These are phyloP conservation scores for Nitzschia inconspicua DNA, from an alignment of 108 stramenopile species.

Conservation along the genomic window DNA sequence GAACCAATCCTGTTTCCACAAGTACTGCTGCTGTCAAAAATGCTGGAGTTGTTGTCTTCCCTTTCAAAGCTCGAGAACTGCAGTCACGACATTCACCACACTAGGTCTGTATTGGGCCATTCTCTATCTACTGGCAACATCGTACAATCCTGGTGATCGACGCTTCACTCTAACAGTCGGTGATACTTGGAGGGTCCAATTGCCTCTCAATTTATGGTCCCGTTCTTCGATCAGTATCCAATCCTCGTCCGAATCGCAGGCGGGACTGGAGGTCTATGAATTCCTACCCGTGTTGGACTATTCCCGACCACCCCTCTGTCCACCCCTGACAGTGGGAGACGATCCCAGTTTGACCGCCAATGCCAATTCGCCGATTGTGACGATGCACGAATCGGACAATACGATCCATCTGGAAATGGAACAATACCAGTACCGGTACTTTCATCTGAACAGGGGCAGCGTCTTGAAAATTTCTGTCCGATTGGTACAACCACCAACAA, in stretches of 20 bases:
- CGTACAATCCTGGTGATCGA: background rate
- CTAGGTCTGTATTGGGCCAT: conserved; percentile 5
- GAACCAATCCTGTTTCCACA: too few species aligned
- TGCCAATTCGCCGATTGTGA: background rate
- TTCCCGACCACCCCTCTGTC: background rate
- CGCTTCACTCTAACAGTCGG: conserved; percentile 3
- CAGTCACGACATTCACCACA: too few species aligned
- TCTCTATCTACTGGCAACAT: background rate
- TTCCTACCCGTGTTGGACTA: conserved; percentile 1
- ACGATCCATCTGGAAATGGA: background rate
- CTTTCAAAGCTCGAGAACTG: too few species aligned
- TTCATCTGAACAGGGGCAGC: conserved; percentile 8
- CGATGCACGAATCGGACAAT: background rate
- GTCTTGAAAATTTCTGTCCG: background rate
- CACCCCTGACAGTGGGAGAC: background rate
- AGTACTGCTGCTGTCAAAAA: too few species aligned
- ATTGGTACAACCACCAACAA: conserved; percentile 1
- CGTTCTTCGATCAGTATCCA: background rate
- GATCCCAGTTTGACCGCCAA: too few species aligned
- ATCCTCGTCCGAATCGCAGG: background rate
- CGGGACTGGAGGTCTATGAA: conserved; percentile 6
- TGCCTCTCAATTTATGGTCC: conserved; percentile 5
- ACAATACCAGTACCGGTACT: background rate
- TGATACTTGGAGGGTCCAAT: conserved; percentile 1
- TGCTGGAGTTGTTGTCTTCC: too few species aligned